Evolutionary conservation across 305 asterid species (phyloP).

Genomic region (Fraxinus angustifolia): DNA sequence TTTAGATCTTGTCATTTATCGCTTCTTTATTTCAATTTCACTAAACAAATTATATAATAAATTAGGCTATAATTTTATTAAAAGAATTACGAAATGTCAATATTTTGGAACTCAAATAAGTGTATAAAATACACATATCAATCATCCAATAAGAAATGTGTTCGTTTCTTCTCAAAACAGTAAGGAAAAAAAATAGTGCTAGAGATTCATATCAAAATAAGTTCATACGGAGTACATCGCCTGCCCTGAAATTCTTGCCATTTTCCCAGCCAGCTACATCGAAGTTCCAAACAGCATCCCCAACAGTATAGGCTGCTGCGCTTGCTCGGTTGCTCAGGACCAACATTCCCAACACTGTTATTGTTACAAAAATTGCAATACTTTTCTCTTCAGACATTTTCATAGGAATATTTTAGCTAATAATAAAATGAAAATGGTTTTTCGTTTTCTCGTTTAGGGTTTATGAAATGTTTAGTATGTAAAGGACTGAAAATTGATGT

Average conservation of each 20-base stretch:
- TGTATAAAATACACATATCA: too few relatives aligned
- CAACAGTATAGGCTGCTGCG: constrained; percentile 31
- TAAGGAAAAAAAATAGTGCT: neutral
- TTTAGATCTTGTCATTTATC: too few relatives aligned
- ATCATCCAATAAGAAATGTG: neutral
- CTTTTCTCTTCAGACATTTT: neutral
- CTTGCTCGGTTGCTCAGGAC: constrained; percentile 3
- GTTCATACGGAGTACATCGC: constrained; percentile 29
- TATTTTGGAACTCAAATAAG: too few relatives aligned
- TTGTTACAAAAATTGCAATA: neutral
- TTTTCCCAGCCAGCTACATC: constrained; percentile 28
- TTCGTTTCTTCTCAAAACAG: too few relatives aligned
- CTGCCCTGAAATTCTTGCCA: constrained; percentile 28
- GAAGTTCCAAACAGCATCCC: constrained; percentile 33
- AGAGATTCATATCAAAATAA: neutral
- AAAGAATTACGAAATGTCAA: too few relatives aligned
- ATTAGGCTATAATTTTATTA: too few relatives aligned
- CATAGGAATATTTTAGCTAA: neutral
- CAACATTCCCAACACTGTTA: constrained; percentile 5
- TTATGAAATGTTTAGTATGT: neutral
- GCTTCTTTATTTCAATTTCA: too few relatives aligned
- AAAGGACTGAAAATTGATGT: neutral
- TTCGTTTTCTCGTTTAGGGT: neutral
- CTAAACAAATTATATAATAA: too few relatives aligned
- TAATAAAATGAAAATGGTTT: neutral